phyloP scores from a whole-genome alignment of 306 rosid genomes.

The Benincasa hispida region DNA sequence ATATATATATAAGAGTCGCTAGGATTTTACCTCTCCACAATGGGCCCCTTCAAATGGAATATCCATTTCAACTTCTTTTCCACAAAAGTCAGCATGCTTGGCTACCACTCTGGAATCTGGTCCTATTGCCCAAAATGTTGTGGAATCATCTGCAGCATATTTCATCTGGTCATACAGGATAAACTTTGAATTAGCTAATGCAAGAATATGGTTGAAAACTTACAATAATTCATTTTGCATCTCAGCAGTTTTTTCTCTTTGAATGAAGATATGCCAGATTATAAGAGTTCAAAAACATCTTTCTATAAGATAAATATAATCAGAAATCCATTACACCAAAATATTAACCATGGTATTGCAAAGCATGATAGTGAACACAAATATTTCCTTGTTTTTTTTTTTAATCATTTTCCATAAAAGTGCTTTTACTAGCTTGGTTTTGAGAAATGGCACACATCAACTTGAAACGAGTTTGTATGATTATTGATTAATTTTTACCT shows the following conservation, averaged over 20 bases:
- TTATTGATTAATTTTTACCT: slow-evolving; percentile 31
- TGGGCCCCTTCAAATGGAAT: slow-evolving; percentile 81
- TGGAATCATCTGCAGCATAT: slow-evolving; percentile 88
- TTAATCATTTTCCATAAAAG: neutral
- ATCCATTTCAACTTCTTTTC: slow-evolving; percentile 76
- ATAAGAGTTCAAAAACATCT: neutral
- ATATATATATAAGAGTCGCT: neutral
- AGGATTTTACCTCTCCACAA: slow-evolving; percentile 65
- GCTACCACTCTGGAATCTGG: slow-evolving; percentile 68
- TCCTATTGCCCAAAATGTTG: slow-evolving; percentile 88
- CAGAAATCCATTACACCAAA: neutral
- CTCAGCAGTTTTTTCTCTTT: neutral
- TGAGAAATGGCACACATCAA: neutral
- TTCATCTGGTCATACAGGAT: slow-evolving; percentile 42
- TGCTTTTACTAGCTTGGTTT: neutral
- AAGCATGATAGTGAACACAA: neutral
- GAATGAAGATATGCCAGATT: neutral
- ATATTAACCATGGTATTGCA: neutral
- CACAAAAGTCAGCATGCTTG: slow-evolving; percentile 52
- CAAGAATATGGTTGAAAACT: neutral
- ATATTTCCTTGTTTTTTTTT: too few relatives aligned
- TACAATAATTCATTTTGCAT: neutral
- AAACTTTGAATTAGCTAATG: slow-evolving; percentile 13
- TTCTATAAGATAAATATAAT: neutral
- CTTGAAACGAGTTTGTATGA: neutral